Evolutionary conservation across 2,329 filamentous ascomycete species (phyloP).

Genomic region (Ascochyta pisi): DNA sequence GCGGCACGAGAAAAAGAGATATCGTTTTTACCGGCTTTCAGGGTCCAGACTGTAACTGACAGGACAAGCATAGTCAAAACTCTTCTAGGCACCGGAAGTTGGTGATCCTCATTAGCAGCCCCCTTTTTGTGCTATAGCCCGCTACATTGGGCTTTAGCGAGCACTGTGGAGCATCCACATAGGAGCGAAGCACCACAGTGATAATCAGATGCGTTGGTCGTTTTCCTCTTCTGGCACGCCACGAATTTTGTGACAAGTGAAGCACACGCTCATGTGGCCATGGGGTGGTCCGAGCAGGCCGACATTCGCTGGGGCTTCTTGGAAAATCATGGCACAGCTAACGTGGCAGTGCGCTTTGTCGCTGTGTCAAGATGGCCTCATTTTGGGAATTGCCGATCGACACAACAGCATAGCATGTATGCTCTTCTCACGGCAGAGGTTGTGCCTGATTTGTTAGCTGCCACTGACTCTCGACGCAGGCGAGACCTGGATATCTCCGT

Average conservation of each 20-base stretch:
- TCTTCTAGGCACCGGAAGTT: background rate
- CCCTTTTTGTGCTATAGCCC: constrained; percentile 8
- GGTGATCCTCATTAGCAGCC: constrained; percentile 4
- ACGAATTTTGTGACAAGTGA: background rate
- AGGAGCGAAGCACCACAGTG: constrained; percentile 1
- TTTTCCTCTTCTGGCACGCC: background rate
- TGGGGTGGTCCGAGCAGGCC: background rate
- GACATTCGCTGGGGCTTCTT: background rate
- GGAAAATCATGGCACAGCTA: background rate
- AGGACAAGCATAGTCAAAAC: constrained; percentile 4
- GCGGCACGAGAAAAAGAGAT: constrained; percentile 9
- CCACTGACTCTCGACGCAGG: background rate
- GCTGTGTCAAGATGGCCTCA: constrained; percentile 4
- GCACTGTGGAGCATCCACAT: constrained; percentile 4
- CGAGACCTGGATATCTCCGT: background rate
- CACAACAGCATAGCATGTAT: background rate
- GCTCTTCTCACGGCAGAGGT: background rate
- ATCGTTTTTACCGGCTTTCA: constrained; percentile 14
- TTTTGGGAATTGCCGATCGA: constrained; percentile 1
- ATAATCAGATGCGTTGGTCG: constrained; percentile 8
- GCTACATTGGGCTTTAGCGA: constrained; percentile 10
- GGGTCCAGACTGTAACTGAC: constrained; percentile 13
- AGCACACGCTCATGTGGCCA: background rate
- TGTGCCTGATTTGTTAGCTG: background rate
- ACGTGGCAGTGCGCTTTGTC: background rate